Evolutionary conservation across 169 alveolate species (phyloP).

Genomic region (Eimeria tenella): DNA sequence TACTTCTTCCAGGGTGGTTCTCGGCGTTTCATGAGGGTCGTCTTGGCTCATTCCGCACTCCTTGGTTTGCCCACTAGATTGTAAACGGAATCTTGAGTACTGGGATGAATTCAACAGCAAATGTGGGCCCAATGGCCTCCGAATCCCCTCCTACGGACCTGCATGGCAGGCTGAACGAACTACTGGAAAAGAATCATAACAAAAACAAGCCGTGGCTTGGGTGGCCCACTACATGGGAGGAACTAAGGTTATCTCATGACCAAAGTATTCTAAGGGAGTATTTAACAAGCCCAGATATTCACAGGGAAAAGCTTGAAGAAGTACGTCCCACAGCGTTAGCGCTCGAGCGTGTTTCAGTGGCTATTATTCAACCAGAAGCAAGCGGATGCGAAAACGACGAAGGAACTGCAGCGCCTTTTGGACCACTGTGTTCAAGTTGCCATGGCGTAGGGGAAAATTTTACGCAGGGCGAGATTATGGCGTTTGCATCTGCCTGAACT

Average conservation of each 20-base stretch:
- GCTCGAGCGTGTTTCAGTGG: no score
- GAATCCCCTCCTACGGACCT: neutral
- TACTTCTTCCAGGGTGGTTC: no score
- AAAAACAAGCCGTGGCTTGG: slow-evolving; percentile 68
- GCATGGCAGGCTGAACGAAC: neutral
- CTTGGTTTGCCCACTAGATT: no score
- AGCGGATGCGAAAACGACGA: neutral
- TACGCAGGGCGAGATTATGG: no score
- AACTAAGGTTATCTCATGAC: slow-evolving; percentile 9
- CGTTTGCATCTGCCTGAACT: neutral
- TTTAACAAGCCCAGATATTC: slow-evolving; percentile 30
- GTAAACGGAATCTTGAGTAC: no score
- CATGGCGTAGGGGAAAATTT: no score
- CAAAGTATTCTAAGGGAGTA: slow-evolving; percentile 36
- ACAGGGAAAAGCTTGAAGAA: slow-evolving; percentile 29
- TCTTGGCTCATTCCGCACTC: no score
- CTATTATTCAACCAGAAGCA: neutral
- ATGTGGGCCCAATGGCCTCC: neutral
- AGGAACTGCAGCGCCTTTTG: neutral
- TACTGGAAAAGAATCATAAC: neutral
- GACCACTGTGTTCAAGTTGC: no score
- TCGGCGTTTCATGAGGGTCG: no score
- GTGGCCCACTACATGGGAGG: slow-evolving; percentile 67
- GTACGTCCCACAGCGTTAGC: neutral
- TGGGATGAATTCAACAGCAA: neutral